Evolutionary conservation across 352 stramenopile species (phyloP).

Genomic region (Pseudoperonospora humuli): DNA sequence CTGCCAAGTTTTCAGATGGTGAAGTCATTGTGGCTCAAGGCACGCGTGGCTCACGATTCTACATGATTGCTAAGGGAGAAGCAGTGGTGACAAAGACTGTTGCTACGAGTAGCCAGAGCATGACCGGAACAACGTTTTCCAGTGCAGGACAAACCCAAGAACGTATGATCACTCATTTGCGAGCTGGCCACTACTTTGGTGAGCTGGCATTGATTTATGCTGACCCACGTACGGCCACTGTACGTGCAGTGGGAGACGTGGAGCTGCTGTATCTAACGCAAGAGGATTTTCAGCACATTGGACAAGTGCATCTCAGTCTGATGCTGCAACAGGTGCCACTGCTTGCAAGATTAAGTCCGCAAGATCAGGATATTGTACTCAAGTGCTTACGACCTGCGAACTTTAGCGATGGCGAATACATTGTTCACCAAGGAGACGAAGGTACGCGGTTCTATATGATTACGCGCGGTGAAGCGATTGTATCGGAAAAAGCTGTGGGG

Average conservation of each 20-base stretch:
- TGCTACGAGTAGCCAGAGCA: slow-evolving; percentile 22
- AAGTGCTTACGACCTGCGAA: slow-evolving; percentile 74
- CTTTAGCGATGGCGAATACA: slow-evolving; percentile 83
- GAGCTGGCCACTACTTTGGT: slow-evolving; percentile 91
- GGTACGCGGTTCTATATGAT: slow-evolving; percentile 88
- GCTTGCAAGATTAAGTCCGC: slow-evolving; percentile 54
- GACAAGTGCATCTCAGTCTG: slow-evolving; percentile 78
- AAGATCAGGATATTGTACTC: slow-evolving; percentile 77
- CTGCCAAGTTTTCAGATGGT: slow-evolving; percentile 74
- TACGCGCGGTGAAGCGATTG: slow-evolving; percentile 75
- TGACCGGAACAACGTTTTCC: slow-evolving; percentile 23
- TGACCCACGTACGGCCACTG: slow-evolving; percentile 78
- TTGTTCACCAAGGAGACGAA: slow-evolving; percentile 85
- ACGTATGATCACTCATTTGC: slow-evolving; percentile 82
- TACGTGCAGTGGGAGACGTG: slow-evolving; percentile 67
- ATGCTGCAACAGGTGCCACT: slow-evolving; percentile 85
- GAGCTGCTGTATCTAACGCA: slow-evolving; percentile 81
- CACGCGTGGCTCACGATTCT: slow-evolving; percentile 77
- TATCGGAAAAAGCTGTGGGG: slow-evolving; percentile 54
- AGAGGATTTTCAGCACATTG: slow-evolving; percentile 83
- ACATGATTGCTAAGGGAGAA: slow-evolving; percentile 87
- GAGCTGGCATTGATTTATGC: slow-evolving; percentile 90
- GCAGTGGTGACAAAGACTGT: slow-evolving; percentile 81
- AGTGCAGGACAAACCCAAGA: slow-evolving; percentile 44
- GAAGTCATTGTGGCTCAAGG: slow-evolving; percentile 85